Conservation (phyloP, 495 filamentous ascomycete genomes). For the Jackrogersella multiformis region DNA sequence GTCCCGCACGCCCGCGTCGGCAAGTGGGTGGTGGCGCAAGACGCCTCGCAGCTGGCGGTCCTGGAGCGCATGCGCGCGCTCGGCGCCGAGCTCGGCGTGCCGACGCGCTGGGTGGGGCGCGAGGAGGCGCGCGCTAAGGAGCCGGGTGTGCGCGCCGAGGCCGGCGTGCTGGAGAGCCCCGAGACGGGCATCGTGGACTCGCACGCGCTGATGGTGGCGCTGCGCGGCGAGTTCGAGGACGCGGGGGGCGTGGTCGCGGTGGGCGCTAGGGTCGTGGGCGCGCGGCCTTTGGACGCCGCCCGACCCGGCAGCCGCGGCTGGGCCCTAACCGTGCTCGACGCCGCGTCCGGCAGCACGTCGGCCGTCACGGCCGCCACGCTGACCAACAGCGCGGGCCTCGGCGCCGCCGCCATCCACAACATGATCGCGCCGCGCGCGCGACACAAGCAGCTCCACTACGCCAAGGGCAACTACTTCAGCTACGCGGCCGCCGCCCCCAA, state of each 20-base stretch:
- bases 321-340: constrained; percentile 55
- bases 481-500: constrained; percentile 72
- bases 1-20: constrained; percentile 80
- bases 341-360: constrained; percentile 55
- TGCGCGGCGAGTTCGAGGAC: constrained; percentile 79
- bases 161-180: constrained; percentile 81
- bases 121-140: constrained; percentile 78
- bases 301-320: constrained; percentile 63
- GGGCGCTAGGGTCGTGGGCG: constrained; percentile 65
- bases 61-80: constrained; percentile 73
- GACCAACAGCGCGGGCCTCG: constrained; percentile 87
- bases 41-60: constrained; percentile 69
- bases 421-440: constrained; percentile 72
- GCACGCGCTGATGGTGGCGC: constrained; percentile 81
- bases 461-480: constrained; percentile 95
- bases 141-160: constrained; percentile 75
- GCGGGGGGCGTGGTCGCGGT: constrained; percentile 77
- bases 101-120: constrained; percentile 71
- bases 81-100: constrained; percentile 71
- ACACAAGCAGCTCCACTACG: constrained; percentile 74
- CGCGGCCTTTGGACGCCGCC: constrained; percentile 64
- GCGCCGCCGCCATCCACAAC: constrained; percentile 80
- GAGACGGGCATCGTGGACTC: constrained; percentile 92
- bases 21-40: constrained; percentile 97
- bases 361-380: constrained; percentile 76